Evolutionary conservation across 495 filamentous ascomycete genomes (phyloP).

Genomic region (Talaromyces nanjingensis): DNA sequence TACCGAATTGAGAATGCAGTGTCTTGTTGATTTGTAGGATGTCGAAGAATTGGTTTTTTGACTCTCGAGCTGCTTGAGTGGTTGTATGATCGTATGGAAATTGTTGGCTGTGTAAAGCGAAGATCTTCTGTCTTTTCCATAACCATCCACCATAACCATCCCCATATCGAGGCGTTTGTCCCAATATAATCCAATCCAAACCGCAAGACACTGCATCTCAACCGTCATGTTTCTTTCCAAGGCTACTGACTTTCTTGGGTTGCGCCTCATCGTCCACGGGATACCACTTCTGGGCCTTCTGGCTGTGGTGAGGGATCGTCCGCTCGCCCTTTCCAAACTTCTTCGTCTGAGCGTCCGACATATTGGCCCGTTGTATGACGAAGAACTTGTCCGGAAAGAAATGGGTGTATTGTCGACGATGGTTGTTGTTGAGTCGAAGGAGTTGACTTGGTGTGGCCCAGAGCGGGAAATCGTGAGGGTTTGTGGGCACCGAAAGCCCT

Average conservation of each 20-base stretch:
- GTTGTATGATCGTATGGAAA: background rate
- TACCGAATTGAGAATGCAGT: background rate
- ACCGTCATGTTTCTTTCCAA: constrained; percentile 15
- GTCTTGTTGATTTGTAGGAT: background rate
- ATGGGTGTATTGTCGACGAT: constrained; percentile 38
- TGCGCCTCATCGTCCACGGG: constrained; percentile 87
- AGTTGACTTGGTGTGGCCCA: constrained; percentile 24
- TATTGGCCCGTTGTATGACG: constrained; percentile 45
- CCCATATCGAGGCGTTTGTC: background rate
- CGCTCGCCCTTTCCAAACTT: constrained; percentile 96
- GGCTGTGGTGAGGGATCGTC: constrained; percentile 69
- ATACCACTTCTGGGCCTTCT: constrained; percentile 99
- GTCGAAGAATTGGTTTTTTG: background rate
- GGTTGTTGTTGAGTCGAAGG: constrained; percentile 40
- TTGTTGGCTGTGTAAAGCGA: background rate
- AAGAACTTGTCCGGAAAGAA: constrained; percentile 29
- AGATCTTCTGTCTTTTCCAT: background rate
- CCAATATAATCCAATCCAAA: background rate
- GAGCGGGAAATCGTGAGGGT: constrained; percentile 27
- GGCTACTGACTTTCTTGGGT: constrained; percentile 81
- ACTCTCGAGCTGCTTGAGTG: background rate
- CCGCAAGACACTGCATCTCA: constrained; percentile 6
- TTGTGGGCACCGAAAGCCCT: constrained; percentile 30
- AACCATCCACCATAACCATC: too few species aligned
- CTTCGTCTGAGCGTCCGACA: constrained; percentile 76